Conservation (phyloP, 305 asterid genomes). For the Fraxinus xanthoxyloides region DNA sequence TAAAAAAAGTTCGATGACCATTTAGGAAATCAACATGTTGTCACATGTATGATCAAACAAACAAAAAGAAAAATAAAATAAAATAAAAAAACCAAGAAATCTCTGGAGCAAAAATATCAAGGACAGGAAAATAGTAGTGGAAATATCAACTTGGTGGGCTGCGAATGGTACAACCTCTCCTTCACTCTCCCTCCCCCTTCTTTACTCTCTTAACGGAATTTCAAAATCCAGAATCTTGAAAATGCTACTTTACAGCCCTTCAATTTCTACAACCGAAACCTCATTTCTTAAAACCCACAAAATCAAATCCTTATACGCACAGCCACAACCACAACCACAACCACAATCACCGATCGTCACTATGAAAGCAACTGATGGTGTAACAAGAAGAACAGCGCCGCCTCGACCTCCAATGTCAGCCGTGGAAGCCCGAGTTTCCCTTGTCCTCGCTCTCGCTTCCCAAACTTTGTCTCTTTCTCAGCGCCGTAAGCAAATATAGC, state of each 20-base stretch:
- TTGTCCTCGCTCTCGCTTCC: conserved; percentile 67
- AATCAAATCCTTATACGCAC: neutral
- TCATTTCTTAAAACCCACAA: conserved; percentile 10
- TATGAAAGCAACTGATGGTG: conserved; percentile 20
- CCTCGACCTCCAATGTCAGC: conserved; percentile 30
- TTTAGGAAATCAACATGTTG: no score
- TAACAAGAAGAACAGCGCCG: conserved; percentile 15
- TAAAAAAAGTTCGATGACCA: no score
- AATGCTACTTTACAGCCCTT: conserved; percentile 28
- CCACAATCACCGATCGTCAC: conserved; percentile 17
- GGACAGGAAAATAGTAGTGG: neutral
- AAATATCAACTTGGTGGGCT: neutral
- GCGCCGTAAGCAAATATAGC: conserved; percentile 45
- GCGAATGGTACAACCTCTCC: neutral
- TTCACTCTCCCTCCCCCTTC: neutral
- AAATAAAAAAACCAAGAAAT: no score
- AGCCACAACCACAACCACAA: neutral
- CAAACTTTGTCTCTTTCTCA: conserved; percentile 67
- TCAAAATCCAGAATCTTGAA: neutral
- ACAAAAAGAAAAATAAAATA: no score
- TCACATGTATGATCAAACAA: no score
- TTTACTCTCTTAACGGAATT: neutral
- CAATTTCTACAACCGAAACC: conserved; percentile 6
- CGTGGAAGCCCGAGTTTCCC: conserved; percentile 63
- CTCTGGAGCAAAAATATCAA: neutral